Base-by-base conservation (phyloP, 2,329 filamentous ascomycete genomes). In the Fusarium sp. region DNA sequence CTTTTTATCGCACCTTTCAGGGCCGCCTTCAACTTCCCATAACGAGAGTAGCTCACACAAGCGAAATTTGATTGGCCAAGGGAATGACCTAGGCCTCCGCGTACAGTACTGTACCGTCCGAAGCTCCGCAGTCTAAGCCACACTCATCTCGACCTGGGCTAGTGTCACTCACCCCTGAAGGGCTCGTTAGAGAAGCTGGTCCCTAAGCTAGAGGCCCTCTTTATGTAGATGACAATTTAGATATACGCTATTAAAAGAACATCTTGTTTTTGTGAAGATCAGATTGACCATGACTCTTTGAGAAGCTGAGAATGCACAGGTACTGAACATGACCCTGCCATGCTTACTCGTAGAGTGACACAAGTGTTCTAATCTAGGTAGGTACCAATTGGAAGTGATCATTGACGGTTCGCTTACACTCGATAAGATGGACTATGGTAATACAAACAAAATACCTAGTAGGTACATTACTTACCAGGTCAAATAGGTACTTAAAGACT, bases 71-170 rank as follows among this genome's bases (percentile, higher is more conserved):
- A 73, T 73, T 73, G 70, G 70, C 22, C 15, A 18, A 24, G 16
- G 8, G 11, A 12, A 15, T 24, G 16, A 40, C 24, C 40, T 49
- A 49, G n/a, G 59, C 59, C 70, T 24, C 72, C 61, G 52, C 67
- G 68, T 74, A 51, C 72, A 70, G 61, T 43, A 34, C 60, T 64
- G 68, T 74, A 51, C 72, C 72, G 63, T 45, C 40, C 63, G 50
- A 69, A 63, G 63, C 55, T 63, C 68, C 58, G 42, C 42, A 30
- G 72, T 74, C 72, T 74, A 64, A 74, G 72, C 72, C 72, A 74
- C 72, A 68, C 63, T 74, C 63, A 66, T 66, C 46, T 66, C 47
- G 30, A 45, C 55, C 32, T 38, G 34, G 34, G 34, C 34, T 61
- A 66, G 47, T 60, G 53, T 66, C 47, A 38, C 25, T 49, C 40